Percentiles rank a stretch among this genome's conserved stretches.
Conservation (phyloP, 2,329 filamentous ascomycete genomes). For the Karstenula rhodostoma region DNA sequence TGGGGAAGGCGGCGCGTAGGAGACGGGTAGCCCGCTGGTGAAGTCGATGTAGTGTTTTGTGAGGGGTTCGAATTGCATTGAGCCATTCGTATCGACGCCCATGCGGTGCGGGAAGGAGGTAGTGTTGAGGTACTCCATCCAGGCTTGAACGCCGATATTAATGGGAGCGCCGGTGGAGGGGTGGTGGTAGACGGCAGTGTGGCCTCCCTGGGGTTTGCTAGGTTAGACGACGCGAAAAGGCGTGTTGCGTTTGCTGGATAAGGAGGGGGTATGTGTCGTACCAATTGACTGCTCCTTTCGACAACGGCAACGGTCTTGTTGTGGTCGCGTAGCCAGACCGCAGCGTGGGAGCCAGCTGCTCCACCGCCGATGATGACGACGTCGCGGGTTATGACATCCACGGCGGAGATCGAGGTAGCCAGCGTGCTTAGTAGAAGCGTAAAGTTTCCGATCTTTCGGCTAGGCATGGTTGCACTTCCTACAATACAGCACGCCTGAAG, state of each 20-base stretch:
- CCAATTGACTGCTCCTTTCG: conserved; percentile 45
- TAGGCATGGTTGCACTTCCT: background rate
- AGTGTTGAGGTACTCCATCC: conserved; percentile 50
- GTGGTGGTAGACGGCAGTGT: conserved; percentile 57
- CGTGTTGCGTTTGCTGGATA: too few relatives aligned
- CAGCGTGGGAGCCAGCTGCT: conserved; percentile 48
- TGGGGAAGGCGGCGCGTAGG: conserved; percentile 13
- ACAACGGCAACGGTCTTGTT: conserved; percentile 48
- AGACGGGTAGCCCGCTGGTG: conserved; percentile 25
- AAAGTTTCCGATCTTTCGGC: background rate
- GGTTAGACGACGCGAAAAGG: background rate
- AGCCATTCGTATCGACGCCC: conserved; percentile 35
- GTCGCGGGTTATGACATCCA: conserved; percentile 23
- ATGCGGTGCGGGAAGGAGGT: conserved; percentile 50
- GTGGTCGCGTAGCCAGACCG: conserved; percentile 47
- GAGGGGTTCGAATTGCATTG: conserved; percentile 22
- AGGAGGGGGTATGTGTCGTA: background rate
- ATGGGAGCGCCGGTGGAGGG: conserved; percentile 31
- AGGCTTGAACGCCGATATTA: conserved; percentile 48
- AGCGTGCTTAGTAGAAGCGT: background rate
- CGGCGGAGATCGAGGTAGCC: background rate
- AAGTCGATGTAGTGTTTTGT: conserved; percentile 37
- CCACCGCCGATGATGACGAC: conserved; percentile 51
- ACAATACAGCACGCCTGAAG: background rate
- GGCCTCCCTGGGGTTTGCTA: conserved; percentile 49